Evolutionary conservation across 2,329 filamentous ascomycete species (phyloP).

Genomic region (Ceratocystis papillata): DNA sequence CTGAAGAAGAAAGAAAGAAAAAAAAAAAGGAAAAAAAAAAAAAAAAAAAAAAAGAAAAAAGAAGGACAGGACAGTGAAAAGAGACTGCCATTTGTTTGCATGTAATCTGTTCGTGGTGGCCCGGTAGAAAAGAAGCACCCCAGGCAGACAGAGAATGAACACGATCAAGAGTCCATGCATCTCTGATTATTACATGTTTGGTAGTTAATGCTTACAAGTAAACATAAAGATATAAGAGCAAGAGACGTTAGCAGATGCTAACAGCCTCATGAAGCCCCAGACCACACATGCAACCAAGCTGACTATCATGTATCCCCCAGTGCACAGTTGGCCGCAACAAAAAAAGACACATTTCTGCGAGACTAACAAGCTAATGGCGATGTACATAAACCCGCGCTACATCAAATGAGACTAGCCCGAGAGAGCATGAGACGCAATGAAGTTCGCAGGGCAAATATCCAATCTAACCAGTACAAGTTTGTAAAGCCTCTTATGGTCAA

Average conservation of each 20-base stretch:
- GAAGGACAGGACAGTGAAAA: background rate
- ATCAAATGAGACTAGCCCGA: background rate
- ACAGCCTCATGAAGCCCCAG: background rate
- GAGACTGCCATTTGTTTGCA: background rate
- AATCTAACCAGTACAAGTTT: background rate
- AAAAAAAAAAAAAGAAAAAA: background rate
- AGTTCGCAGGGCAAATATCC: conserved; percentile 1
- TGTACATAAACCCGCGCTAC: background rate
- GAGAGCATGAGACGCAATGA: background rate
- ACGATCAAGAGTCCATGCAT: background rate
- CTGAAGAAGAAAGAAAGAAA: no score
- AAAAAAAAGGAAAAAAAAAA: no score
- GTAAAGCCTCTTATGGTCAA: no score
- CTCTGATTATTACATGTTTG: conserved; percentile 13
- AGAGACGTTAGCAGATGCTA: background rate
- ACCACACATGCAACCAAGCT: background rate
- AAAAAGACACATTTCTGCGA: background rate
- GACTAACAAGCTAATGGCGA: background rate
- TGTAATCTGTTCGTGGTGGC: background rate
- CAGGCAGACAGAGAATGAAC: background rate
- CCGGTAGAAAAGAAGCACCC: background rate
- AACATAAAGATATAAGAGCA: background rate
- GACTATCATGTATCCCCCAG: background rate
- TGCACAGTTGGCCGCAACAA: background rate
- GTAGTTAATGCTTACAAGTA: conserved; percentile 12